A percentile compares a stretch with the other conserved stretches of the same genome.
These are phyloP conservation scores for Pelargonium nanum DNA, from an alignment of 345 rosid species.

Conservation along the genomic window DNA sequence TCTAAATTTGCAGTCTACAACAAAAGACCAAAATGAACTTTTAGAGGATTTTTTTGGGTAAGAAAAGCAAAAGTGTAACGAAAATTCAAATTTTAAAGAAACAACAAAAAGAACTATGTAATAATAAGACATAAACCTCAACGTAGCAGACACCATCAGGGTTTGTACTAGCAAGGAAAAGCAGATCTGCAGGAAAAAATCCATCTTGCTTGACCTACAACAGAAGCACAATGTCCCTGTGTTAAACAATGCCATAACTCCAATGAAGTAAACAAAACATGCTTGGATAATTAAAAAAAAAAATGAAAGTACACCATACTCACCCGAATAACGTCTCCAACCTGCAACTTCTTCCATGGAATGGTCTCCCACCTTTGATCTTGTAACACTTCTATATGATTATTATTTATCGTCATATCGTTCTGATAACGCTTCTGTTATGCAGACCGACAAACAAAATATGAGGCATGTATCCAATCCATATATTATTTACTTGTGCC, in stretches of 20 bases:
- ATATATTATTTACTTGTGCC: too few relatives aligned
- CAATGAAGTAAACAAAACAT: neutral
- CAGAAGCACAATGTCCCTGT: slow-evolving; percentile 3
- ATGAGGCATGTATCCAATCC: too few relatives aligned
- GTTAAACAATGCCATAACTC: neutral
- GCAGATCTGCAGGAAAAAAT: slow-evolving; percentile 91
- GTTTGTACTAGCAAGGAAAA: slow-evolving; percentile 83
- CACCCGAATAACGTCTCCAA: slow-evolving; percentile 93
- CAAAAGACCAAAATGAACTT: slow-evolving; percentile 16
- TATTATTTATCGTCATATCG: slow-evolving; percentile 83
- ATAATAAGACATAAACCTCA: slow-evolving; percentile 46
- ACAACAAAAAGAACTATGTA: neutral
- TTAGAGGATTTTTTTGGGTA: neutral
- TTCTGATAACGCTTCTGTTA: slow-evolving; percentile 95
- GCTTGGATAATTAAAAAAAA: neutral
- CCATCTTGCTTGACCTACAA: slow-evolving; percentile 91
- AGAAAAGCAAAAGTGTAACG: neutral
- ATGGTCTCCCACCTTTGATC: slow-evolving; percentile 67
- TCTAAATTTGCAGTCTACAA: slow-evolving; percentile 94
- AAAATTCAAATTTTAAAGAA: neutral
- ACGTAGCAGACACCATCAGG: slow-evolving; percentile 91
- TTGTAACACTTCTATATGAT: slow-evolving; percentile 68
- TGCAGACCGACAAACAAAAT: slow-evolving; percentile 15
- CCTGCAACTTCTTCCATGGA: slow-evolving; percentile 94
- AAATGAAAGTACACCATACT: slow-evolving; percentile 18